These are phyloP conservation scores for Lodderomyces orthopsilosis DNA, from an alignment of 1,139 yeast species.

Conservation along the genomic window DNA sequence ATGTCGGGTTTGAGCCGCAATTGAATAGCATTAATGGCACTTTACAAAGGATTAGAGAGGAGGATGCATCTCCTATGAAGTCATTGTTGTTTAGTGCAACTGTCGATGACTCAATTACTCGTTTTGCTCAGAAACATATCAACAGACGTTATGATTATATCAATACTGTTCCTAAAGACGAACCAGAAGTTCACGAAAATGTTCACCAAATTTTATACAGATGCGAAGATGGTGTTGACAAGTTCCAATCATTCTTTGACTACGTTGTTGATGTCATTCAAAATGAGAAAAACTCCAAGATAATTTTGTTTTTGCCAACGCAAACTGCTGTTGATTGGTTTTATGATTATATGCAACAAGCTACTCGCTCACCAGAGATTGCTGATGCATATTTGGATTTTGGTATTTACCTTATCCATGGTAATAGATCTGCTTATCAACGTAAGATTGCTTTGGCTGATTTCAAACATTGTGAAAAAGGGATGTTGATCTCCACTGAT, in stretches of 20 bases:
- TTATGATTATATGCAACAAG: constrained; percentile 8
- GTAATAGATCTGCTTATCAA: constrained; percentile 47
- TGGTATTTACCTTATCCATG: constrained; percentile 16
- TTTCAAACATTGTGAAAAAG: constrained; percentile 51
- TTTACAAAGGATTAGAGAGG: constrained; percentile 25
- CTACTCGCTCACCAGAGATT: background rate
- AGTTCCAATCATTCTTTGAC: constrained; percentile 52
- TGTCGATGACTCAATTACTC: constrained; percentile 62
- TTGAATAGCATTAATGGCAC: constrained; percentile 52
- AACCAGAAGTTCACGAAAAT: constrained; percentile 76
- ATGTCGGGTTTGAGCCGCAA: constrained; percentile 68
- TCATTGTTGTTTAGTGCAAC: constrained; percentile 88
- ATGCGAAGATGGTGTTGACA: constrained; percentile 48
- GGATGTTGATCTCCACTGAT: constrained; percentile 79
- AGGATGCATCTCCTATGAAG: constrained; percentile 40
- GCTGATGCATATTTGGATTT: background rate
- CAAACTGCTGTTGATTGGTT: constrained; percentile 60
- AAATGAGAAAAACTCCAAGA: constrained; percentile 50
- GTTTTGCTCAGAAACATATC: constrained; percentile 64
- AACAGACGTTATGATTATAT: constrained; percentile 63
- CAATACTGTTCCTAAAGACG: constrained; percentile 74
- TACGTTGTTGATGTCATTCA: constrained; percentile 37
- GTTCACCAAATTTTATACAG: constrained; percentile 65
- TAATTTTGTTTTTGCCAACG: constrained; percentile 81
- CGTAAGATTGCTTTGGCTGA: constrained; percentile 26